Evolutionary conservation across 1,284 basidiomycete species (phyloP).

Genomic region (Omphalotus olearius): DNA sequence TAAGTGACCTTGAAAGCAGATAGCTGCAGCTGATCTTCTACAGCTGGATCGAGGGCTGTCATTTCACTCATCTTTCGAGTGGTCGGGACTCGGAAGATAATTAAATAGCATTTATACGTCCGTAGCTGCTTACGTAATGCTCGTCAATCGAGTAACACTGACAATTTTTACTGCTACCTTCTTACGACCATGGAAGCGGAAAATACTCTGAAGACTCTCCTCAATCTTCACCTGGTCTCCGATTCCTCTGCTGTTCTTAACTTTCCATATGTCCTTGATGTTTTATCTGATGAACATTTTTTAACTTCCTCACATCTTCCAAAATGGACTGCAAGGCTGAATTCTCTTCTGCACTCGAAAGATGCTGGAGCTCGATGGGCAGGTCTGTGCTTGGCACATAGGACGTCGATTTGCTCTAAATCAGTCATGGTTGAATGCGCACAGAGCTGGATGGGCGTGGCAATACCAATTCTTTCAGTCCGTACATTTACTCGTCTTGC

Average conservation of each 20-base stretch:
- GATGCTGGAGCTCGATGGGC: constrained; percentile 70
- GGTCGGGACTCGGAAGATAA: too few species aligned
- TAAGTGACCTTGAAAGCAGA: constrained; percentile 59
- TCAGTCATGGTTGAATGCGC: constrained; percentile 62
- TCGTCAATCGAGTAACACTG: too few species aligned
- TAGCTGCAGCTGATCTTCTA: constrained; percentile 53
- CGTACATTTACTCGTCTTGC: constrained; percentile 28
- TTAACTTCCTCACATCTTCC: constrained; percentile 56
- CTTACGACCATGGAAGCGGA: constrained; percentile 16
- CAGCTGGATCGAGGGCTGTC: constrained; percentile 11
- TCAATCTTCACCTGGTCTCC: constrained; percentile 67
- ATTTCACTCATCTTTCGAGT: neutral
- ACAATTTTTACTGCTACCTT: too few species aligned
- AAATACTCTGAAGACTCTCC: constrained; percentile 58
- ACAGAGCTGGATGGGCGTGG: constrained; percentile 62
- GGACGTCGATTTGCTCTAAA: constrained; percentile 54
- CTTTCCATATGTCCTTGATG: constrained; percentile 52
- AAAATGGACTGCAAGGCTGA: constrained; percentile 70
- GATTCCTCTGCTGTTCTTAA: constrained; percentile 56
- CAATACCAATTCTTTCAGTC: constrained; percentile 65
- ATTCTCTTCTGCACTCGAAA: constrained; percentile 70
- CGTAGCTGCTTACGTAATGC: too few species aligned
- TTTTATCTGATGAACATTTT: constrained; percentile 48
- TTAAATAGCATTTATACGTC: too few species aligned
- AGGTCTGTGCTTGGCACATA: constrained; percentile 66